Percentiles rank a stretch among this genome's conserved stretches.
Evolutionary conservation across 176 grass and related monocot species (phyloP).

Genomic region (Ananas comosus): DNA sequence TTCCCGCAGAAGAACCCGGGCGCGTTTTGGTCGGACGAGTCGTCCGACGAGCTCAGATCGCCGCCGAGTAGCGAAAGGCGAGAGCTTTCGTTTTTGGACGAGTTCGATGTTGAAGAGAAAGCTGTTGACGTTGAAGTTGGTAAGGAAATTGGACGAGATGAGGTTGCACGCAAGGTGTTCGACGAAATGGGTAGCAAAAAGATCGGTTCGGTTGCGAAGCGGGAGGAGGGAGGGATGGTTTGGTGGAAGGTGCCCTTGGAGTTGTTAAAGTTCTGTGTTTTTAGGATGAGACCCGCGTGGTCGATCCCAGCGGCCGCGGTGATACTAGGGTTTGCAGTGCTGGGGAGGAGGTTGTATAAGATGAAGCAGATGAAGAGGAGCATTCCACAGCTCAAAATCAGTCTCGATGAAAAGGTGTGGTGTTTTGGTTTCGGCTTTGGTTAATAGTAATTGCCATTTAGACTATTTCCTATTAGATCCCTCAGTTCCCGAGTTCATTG

Average conservation of each 20-base stretch:
- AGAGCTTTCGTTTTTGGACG: constrained; percentile 13
- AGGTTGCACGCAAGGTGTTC: neutral
- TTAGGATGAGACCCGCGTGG: constrained; percentile 56
- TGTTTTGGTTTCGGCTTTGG: neutral
- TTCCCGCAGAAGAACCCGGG: constrained; percentile 39
- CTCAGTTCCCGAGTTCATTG: too few relatives aligned
- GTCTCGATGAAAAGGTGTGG: constrained; percentile 75
- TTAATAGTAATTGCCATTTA: neutral
- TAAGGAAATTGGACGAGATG: constrained; percentile 3
- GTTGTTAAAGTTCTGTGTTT: constrained; percentile 47
- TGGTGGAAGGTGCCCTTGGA: constrained; percentile 79
- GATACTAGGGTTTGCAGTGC: constrained; percentile 58
- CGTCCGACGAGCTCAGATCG: constrained; percentile 25
- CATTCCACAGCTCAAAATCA: constrained; percentile 47
- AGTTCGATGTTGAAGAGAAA: constrained; percentile 19
- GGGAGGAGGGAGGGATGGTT: constrained; percentile 26
- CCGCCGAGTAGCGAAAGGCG: constrained; percentile 24
- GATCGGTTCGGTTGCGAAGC: neutral
- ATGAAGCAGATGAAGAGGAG: constrained; percentile 50
- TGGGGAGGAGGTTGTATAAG: constrained; percentile 57
- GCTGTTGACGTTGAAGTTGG: constrained; percentile 3
- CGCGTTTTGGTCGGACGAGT: constrained; percentile 63
- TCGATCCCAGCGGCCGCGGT: constrained; percentile 61
- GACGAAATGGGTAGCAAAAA: neutral
- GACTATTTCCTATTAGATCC: neutral